Evolutionary conservation across 495 filamentous ascomycete genomes (phyloP), one percentile per base, ranked within the genome.

Genomic region (Penicillium ucsense): DNA sequence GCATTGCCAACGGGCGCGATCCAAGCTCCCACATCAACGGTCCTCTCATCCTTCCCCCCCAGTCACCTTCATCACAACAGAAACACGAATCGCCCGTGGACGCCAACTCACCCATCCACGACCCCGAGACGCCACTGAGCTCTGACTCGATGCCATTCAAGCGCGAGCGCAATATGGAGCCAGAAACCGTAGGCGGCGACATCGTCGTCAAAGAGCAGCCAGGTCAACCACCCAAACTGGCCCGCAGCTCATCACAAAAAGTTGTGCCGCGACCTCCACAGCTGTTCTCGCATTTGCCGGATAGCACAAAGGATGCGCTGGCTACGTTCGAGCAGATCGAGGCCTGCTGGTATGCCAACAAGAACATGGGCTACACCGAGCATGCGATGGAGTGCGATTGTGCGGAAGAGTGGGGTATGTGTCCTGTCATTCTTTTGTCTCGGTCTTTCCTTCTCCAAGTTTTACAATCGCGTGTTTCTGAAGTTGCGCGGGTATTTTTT

Each of bases 351-450:
- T 99, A 97, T 65, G 86, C 85, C 10, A 85, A 86, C 51, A 95
- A 89, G 59, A 78, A 84, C 46, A 83, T 97, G 67, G 92, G 92
- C 28, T 81, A 83, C 53, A 90, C 92, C 8, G 92, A 95, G 54
- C 86, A 91, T 75, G 84, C 84, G 48, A 80, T 96, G 72, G 90
- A 94, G 62, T 99, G 92, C 66, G 92, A 99, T 62, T 99, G 92
- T 68, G 72, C 76, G 45, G 88, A 94, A 67, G 88, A 95, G 72
- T 95, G 89, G 88, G 83, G 92, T 98, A 84, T 78, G 91, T 80
- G 37, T 52, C 45, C 43, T 5, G 48, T 45, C 30, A 48, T 35
- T 43, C 49, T 38, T 32, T 41, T 30, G n/a, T 31, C 28, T 12
- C 7, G 40, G 11, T 41, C 12, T 4, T 29, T 31, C 9, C 9